phyloP scores from a whole-genome alignment of 306 rosid species.

The Elaeagnus macrophylla region DNA sequence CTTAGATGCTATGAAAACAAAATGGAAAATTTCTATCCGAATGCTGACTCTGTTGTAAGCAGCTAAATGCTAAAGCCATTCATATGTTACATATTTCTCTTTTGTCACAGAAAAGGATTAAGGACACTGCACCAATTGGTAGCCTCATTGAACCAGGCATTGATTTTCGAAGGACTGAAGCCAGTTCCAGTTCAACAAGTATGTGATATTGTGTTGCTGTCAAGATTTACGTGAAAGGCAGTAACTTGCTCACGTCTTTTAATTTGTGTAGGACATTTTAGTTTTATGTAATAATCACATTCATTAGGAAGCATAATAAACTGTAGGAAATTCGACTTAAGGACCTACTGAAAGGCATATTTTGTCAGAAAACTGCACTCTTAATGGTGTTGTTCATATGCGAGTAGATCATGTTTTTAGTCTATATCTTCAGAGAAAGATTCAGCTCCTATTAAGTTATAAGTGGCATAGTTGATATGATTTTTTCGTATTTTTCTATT shows the following conservation, averaged over 20 bases:
- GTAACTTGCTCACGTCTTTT: background rate
- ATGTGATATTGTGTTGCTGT: constrained; percentile 11
- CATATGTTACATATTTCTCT: background rate
- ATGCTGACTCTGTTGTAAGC: too few relatives aligned
- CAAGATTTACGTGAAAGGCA: background rate
- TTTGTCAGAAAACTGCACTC: background rate
- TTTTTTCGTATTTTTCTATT: constrained; percentile 1
- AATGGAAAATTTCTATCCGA: too few relatives aligned
- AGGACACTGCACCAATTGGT: constrained; percentile 25
- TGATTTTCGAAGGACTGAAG: constrained; percentile 32
- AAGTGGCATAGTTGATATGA: background rate
- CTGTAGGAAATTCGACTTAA: background rate
- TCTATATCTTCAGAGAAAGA: background rate
- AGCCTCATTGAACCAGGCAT: constrained; percentile 34
- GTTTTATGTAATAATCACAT: background rate
- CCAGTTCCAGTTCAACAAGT: constrained; percentile 38
- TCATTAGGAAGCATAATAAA: background rate
- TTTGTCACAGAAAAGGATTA: constrained; percentile 51
- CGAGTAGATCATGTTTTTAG: background rate
- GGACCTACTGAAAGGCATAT: background rate
- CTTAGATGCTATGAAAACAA: too few relatives aligned
- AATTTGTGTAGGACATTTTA: background rate
- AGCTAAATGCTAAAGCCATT: too few relatives aligned
- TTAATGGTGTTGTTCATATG: background rate
- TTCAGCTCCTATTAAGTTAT: background rate